Conservation (phyloP, 495 filamentous ascomycete genomes). For the Neurospora sp. region DNA sequence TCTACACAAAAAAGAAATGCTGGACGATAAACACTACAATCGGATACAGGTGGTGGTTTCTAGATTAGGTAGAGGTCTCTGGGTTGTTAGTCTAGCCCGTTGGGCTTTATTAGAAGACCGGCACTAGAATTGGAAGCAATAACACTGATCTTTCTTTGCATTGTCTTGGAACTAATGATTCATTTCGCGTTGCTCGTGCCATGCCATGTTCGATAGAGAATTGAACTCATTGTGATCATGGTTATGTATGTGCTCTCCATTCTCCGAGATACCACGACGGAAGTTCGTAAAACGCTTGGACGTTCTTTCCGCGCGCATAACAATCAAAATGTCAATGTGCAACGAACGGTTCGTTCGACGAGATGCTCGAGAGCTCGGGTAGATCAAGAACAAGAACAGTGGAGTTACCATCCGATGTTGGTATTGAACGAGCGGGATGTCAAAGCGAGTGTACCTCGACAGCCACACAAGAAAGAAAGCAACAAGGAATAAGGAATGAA, state of each 20-base stretch:
- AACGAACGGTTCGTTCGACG: not conserved
- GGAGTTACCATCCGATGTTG: not conserved
- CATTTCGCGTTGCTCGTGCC: not conserved
- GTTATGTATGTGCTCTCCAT: not conserved
- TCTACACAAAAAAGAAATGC: not conserved
- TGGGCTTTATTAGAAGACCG: not conserved
- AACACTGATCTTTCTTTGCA: not conserved
- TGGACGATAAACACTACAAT: not conserved
- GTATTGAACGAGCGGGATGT: no score
- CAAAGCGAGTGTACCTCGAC: no score
- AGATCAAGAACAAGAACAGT: not conserved
- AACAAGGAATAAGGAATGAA: no score
- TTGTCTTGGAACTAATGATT: not conserved
- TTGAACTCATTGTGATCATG: not conserved
- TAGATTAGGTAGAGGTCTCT: not conserved
- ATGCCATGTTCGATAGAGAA: not conserved
- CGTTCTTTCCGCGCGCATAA: not conserved
- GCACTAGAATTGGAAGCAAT: not conserved
- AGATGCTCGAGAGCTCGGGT: not conserved
- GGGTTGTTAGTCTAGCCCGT: not conserved
- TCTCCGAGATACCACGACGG: not conserved
- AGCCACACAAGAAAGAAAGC: no score
- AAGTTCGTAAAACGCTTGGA: not conserved
- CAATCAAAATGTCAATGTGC: not conserved
- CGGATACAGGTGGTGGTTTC: not conserved